Base-by-base conservation (phyloP, 176 grass and related monocot species). In the Phyllostachys edulis region DNA sequence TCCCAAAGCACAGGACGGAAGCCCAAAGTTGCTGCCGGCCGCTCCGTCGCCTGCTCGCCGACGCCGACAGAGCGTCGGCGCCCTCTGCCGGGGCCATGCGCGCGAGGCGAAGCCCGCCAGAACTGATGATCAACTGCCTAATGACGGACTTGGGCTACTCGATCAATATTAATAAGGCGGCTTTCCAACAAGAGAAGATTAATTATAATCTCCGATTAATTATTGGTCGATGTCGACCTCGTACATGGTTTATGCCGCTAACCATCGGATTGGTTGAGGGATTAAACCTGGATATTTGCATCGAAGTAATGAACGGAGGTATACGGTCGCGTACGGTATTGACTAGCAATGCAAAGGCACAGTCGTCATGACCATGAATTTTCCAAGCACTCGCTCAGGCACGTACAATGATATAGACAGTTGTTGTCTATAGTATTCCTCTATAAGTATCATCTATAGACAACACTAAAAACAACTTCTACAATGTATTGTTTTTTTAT, bases 211-310 rank as follows among this genome's bases (percentile, higher is more conserved):
- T 52, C 18, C 21, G 23, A 24, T 61, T 46, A 63, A 21, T 38
- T 39, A 67, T 17, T n/a, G 13, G 3, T 49, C 4, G 29, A 80
- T 39, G 68, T 63, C 36, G 55, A 67, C 18, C 67, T 45, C 64
- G 51, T 75, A 71, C 80, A 71, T 61, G 64, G 63, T 61, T 68
- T 56, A 2, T 59, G 17, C 69, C 69, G 77, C 23, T 75, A 57
- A 5, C 11, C 11, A 4, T 87, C 42, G 79, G 79, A 69, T 70
- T 88, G 37, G 66, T 55, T 55, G 55, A 83, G 80, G 37, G 29
- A 83, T 64, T 44, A 14, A 57, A 18, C 61, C 2, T 20, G 32
- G 51, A 12, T 71, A 60, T 69, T 82, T 6, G 16, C 79, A 20
- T 24, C 54, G 21, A 76, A 87, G 32, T 9, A 51, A 69, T 42